These are phyloP conservation scores for Glycine latifolia DNA, from an alignment of 306 rosid species.

Conservation along the genomic window DNA sequence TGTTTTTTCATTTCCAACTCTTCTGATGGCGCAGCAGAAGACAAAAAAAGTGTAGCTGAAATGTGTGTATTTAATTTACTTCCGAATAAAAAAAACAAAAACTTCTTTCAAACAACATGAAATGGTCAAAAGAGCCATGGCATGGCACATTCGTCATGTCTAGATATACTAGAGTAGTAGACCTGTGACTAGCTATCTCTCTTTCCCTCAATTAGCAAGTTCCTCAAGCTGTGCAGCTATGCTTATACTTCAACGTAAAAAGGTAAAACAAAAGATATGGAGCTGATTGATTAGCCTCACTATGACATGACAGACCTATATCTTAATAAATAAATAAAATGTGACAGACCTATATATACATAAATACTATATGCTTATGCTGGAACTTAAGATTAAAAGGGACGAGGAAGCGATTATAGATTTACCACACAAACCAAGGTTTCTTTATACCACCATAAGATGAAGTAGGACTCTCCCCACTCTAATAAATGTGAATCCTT, in stretches of 20 bases:
- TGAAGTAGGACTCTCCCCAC: background rate
- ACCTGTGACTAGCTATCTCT: background rate
- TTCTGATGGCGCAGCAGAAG: too few species aligned
- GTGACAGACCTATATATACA: background rate
- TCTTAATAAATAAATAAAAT: too few species aligned
- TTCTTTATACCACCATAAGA: background rate
- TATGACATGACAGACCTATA: background rate
- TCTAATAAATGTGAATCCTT: background rate
- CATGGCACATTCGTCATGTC: background rate
- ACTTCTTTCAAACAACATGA: too few species aligned
- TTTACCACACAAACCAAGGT: constrained; percentile 21
- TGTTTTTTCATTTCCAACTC: too few species aligned
- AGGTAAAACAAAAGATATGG: background rate
- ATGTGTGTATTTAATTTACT: too few species aligned
- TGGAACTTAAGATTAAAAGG: too few species aligned
- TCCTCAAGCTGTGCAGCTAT: background rate
- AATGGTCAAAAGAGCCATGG: background rate
- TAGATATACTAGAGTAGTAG: constrained; percentile 8
- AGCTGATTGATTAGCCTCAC: background rate
- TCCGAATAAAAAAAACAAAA: too few species aligned
- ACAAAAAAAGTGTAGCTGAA: too few species aligned
- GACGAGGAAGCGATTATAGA: background rate
- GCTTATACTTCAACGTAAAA: constrained; percentile 3
- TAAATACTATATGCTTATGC: background rate
- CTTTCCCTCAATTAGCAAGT: constrained; percentile 16